Evolutionary conservation across 2,329 filamentous ascomycete genomes (phyloP).

Genomic region (Alternaria brassicae): DNA sequence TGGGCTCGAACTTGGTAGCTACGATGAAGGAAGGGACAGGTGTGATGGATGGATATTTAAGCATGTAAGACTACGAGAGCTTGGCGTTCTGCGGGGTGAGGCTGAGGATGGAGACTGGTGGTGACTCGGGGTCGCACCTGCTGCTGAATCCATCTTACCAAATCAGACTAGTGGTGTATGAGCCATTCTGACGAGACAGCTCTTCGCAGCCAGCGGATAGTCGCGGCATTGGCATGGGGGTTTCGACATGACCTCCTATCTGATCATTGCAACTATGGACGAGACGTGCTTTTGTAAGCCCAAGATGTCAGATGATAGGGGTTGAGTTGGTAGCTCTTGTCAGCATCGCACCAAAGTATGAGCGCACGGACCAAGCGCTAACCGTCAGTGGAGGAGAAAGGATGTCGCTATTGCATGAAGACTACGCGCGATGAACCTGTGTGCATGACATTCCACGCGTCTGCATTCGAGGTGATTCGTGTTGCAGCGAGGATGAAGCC

Average conservation of each 20-base stretch:
- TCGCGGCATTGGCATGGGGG: not conserved
- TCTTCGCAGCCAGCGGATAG: not conserved
- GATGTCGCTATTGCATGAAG: not conserved
- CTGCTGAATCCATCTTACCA: not conserved
- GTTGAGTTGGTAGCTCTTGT: not conserved
- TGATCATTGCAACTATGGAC: not conserved
- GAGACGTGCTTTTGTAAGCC: not conserved
- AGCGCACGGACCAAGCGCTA: not conserved
- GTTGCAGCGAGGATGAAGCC: not conserved
- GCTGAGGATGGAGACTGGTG: not conserved
- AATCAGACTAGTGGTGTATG: not conserved
- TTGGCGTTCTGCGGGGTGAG: not conserved
- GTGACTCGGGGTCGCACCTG: not conserved
- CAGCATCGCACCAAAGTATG: not conserved
- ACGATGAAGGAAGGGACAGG: not conserved
- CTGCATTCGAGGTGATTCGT: not conserved
- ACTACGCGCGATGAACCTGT: not conserved
- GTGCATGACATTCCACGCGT: not conserved
- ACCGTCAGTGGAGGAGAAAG: not conserved
- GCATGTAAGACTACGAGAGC: not conserved
- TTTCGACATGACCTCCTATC: not conserved
- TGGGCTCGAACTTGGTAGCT: not conserved
- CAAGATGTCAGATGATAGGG: not conserved
- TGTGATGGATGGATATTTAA: not conserved
- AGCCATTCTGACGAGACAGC: not conserved